Conservation (phyloP, 352 stramenopile species). For the Pythium apleroticum region DNA sequence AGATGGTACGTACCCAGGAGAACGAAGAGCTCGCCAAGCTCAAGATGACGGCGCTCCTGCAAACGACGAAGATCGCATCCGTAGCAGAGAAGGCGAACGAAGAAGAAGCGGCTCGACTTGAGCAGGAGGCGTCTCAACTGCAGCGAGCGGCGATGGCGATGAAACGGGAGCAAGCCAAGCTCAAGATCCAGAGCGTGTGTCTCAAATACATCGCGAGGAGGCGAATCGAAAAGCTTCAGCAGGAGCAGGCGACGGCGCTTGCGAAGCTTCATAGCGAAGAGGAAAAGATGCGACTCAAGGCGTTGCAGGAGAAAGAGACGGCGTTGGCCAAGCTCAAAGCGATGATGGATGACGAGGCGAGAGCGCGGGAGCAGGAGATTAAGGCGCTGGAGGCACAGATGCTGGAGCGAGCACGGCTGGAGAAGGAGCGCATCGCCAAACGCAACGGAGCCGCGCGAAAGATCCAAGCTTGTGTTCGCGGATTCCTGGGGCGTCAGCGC, state of each 20-base stretch:
- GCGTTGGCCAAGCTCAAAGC: constrained; percentile 59
- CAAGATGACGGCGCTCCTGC: constrained; percentile 52
- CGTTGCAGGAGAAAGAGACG: constrained; percentile 67
- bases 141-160: constrained; percentile 41
- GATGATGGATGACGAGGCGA: constrained; percentile 72
- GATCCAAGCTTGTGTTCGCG: constrained; percentile 57
- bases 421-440: constrained; percentile 58
- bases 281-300: constrained; percentile 51
- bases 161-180: constrained; percentile 49
- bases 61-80: constrained; percentile 23
- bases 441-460: constrained; percentile 50
- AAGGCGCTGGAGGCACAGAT: constrained; percentile 72
- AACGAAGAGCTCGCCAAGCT: constrained; percentile 56
- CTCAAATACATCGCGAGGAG: constrained; percentile 51
- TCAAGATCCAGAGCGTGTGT: constrained; percentile 65
- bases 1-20: constrained; percentile 50
- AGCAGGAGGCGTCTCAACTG: constrained; percentile 47
- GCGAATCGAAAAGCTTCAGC: constrained; percentile 45
- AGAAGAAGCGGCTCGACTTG: constrained; percentile 30
- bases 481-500: constrained; percentile 55
- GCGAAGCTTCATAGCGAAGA: constrained; percentile 58
- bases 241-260: constrained; percentile 48
- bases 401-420: constrained; percentile 62
- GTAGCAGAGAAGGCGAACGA: constrained; percentile 25
- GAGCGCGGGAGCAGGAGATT: constrained; percentile 65